Base-by-base conservation (phyloP, 495 filamentous ascomycete genomes). In the Friedmanniomyces endolithicus region DNA sequence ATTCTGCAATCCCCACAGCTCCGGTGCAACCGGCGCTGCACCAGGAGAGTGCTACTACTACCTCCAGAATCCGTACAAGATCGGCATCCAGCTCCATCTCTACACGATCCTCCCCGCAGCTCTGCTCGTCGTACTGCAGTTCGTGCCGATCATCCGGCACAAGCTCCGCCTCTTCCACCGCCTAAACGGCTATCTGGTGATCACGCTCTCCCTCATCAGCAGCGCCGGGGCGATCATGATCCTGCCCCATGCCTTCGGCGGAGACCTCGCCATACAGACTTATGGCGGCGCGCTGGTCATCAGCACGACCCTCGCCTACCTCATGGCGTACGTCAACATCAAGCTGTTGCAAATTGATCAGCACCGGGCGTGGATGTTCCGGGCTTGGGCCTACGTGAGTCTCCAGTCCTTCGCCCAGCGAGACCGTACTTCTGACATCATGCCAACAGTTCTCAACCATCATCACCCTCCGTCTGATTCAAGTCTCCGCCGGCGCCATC, bases 311-410 rank as follows among this genome's bases (percentile, higher is more conserved):
- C 40, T 50, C 23, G 50, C 67, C 8, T 53, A 73, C 12, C 37
- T 52, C 11, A 53, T 73, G 55, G 73, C 75, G n/a, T 72, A 67
- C 34, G 70, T 73, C 52, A 77, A 75, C 55, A 74, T 78, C 63
- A 75, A 73, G 61, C 60, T 68, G 8, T 61, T 77, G 22, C 75
- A 77, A 55, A 76, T 81, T 50, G 75, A 78, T 23, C 68, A 79
- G 58, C 78, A 81, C 55, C 68, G 78, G 2, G 70, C 70, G 12
- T 81, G 75, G 75, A 80, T 78, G 76, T 59, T 80, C 24, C 63
- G 78, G n/a, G 62, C 74, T 7, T 71, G 71, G 71, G 65, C 71
- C 57, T 76, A 72, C 56, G 65, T 68, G 16, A 70, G 68, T 33
- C 44, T 14, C 16, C 44, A 19, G 16, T 23, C 17, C 44, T 19